These are phyloP conservation scores for Blepharisma undulans DNA, from an alignment of 169 alveolate genomes.

Conservation along the genomic window DNA sequence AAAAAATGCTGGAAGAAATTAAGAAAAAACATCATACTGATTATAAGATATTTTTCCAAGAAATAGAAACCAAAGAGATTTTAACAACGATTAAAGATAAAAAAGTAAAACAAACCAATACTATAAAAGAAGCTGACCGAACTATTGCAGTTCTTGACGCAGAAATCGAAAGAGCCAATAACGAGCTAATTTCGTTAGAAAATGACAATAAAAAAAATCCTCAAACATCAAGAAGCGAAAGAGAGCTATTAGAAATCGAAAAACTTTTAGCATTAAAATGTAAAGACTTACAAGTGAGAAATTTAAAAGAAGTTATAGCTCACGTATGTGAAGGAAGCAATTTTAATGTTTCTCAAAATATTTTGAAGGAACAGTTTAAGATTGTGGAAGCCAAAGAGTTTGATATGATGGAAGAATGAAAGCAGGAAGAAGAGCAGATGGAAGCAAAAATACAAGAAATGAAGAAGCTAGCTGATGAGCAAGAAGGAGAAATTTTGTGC, in stretches of 20 bases:
- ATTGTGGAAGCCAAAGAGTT: slow-evolving; percentile 13
- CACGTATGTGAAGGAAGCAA: neutral
- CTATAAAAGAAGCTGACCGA: slow-evolving; percentile 6
- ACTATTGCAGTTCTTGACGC: slow-evolving; percentile 12
- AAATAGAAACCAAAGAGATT: slow-evolving; percentile 13
- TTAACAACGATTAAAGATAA: neutral
- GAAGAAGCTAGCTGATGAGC: slow-evolving; percentile 3
- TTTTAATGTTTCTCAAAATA: neutral
- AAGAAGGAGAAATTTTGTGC: neutral
- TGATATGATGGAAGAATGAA: neutral
- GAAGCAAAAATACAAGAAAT: slow-evolving; percentile 18
- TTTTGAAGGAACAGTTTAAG: neutral
- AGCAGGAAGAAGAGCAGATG: neutral
- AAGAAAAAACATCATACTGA: neutral
- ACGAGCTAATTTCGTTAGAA: neutral
- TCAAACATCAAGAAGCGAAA: neutral
- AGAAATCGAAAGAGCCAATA: neutral
- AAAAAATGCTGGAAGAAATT: neutral
- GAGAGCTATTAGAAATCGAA: neutral
- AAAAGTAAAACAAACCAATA: neutral
- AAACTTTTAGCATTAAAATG: neutral
- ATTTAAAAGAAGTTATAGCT: neutral
- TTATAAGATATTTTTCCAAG: slow-evolving; percentile 11
- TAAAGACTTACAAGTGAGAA: neutral
- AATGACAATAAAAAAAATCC: neutral